These are phyloP conservation scores for Pseudogymnoascus sp. DNA, from an alignment of 2,329 filamentous ascomycete species.

Conservation along the genomic window DNA sequence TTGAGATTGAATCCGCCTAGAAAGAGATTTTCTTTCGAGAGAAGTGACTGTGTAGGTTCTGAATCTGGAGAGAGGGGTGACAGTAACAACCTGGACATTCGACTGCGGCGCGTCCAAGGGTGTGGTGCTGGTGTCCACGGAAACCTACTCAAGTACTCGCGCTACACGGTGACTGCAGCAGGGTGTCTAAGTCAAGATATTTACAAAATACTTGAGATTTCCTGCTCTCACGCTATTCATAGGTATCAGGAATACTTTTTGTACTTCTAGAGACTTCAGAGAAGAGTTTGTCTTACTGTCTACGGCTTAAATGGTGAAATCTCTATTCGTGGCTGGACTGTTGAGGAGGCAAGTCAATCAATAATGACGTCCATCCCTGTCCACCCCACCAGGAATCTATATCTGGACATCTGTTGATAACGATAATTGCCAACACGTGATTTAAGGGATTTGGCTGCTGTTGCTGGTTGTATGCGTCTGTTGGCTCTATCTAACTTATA, in stretches of 20 bases:
- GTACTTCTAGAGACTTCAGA: not conserved
- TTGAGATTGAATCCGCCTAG: not conserved
- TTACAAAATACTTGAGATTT: not conserved
- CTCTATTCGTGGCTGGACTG: slow-evolving; percentile 4
- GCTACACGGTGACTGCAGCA: not conserved
- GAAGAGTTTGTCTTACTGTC: not conserved
- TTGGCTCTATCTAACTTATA: not conserved
- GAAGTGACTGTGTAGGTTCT: not conserved
- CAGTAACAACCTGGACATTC: slow-evolving; percentile 13
- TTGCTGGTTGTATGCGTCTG: not conserved
- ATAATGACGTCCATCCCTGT: slow-evolving; percentile 9
- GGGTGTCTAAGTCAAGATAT: slow-evolving; percentile 1
- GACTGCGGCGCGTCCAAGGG: slow-evolving; percentile 12
- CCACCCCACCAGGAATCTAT: slow-evolving; percentile 8
- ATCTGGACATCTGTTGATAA: slow-evolving; percentile 2
- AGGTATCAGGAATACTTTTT: not conserved
- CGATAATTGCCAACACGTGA: not conserved
- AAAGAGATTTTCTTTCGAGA: not conserved
- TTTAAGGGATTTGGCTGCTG: not conserved
- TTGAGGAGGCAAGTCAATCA: slow-evolving; percentile 6
- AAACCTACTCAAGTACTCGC: slow-evolving; percentile 3
- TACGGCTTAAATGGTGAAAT: slow-evolving; percentile 8
- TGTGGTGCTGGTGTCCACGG: not conserved
- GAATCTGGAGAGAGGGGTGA: slow-evolving; percentile 16
- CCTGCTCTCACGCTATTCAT: not conserved